phyloP scores from a whole-genome alignment of 1,284 basidiomycete genomes.

The Irpex sp. region DNA sequence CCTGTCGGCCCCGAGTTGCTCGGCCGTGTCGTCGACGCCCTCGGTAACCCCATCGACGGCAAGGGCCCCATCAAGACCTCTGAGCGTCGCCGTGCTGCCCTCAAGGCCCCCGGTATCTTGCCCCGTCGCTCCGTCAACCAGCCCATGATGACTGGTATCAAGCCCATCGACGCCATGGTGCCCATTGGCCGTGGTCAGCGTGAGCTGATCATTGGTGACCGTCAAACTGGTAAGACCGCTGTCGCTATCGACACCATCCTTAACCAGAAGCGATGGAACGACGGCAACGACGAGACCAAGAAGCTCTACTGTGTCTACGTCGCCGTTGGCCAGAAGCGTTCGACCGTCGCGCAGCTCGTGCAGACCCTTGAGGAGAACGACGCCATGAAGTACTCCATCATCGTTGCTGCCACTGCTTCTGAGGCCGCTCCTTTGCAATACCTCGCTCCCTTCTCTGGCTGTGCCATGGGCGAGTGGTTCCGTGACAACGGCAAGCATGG shows the following conservation, averaged over 20 bases:
- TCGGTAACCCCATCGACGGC: constrained; percentile 99
- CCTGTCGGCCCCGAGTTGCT: constrained; percentile 95
- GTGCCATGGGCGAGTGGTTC: constrained; percentile 99
- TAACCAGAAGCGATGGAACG: constrained; percentile 99
- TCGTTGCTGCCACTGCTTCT: constrained; percentile 98
- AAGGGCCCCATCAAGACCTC: constrained; percentile 95
- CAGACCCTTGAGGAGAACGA: constrained; percentile 99
- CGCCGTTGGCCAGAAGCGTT: constrained; percentile 98
- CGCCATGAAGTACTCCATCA: constrained; percentile 99
- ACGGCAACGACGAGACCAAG: constrained; percentile 92
- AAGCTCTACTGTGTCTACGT: constrained; percentile 99
- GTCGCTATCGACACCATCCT: constrained; percentile 99
- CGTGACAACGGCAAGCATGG: constrained; percentile 98
- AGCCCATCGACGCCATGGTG: constrained; percentile 99
- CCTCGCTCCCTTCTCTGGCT: constrained; percentile 99
- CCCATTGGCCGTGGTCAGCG: constrained; percentile 99
- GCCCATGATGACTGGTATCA: constrained; percentile 99
- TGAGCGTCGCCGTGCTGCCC: constrained; percentile 93
- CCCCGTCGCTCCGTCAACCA: constrained; percentile 99
- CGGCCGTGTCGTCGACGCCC: constrained; percentile 98
- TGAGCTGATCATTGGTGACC: constrained; percentile 99
- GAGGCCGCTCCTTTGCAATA: constrained; percentile 99
- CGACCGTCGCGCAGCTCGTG: constrained; percentile 98
- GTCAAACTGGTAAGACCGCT: constrained; percentile 99
- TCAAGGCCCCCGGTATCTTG: constrained; percentile 98